Conservation (phyloP, 192 early-diverging fungal species). For the Umbelopsis ramanniana region DNA sequence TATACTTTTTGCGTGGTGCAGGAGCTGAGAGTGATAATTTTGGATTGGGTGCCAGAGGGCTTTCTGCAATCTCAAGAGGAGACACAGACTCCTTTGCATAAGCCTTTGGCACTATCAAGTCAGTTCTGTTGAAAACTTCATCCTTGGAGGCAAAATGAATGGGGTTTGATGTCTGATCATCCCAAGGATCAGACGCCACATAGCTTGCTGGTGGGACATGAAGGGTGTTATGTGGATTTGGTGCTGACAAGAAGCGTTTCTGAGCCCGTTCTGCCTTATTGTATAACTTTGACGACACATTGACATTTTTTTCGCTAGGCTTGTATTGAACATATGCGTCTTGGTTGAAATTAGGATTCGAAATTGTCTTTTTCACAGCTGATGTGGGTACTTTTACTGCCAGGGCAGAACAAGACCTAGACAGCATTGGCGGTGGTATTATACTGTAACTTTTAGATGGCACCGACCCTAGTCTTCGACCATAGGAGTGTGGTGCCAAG, state of each 20-base stretch:
- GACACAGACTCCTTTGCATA: not conserved
- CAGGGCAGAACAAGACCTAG: constrained; percentile 1
- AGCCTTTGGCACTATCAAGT: not conserved
- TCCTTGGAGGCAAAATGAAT: constrained; percentile 12
- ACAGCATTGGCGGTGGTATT: not conserved
- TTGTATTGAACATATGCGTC: not conserved
- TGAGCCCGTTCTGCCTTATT: not conserved
- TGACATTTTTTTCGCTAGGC: not conserved
- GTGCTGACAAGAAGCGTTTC: not conserved
- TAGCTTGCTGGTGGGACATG: not conserved
- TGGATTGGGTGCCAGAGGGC: not conserved
- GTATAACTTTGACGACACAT: constrained; percentile 1
- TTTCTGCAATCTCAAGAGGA: not conserved
- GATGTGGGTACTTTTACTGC: constrained; percentile 4
- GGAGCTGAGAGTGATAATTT: not conserved
- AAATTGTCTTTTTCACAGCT: constrained; percentile 13
- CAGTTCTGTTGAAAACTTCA: not conserved
- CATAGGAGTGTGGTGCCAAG: not conserved
- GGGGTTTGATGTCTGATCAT: not conserved
- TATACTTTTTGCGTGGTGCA: constrained; percentile 1
- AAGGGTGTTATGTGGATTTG: not conserved
- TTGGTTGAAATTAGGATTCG: constrained; percentile 19
- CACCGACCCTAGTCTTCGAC: not conserved
- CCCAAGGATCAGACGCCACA: not conserved
- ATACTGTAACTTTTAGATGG: not conserved